Conservation (phyloP, 352 stramenopile genomes). For the Phytophthora sp. region DNA sequence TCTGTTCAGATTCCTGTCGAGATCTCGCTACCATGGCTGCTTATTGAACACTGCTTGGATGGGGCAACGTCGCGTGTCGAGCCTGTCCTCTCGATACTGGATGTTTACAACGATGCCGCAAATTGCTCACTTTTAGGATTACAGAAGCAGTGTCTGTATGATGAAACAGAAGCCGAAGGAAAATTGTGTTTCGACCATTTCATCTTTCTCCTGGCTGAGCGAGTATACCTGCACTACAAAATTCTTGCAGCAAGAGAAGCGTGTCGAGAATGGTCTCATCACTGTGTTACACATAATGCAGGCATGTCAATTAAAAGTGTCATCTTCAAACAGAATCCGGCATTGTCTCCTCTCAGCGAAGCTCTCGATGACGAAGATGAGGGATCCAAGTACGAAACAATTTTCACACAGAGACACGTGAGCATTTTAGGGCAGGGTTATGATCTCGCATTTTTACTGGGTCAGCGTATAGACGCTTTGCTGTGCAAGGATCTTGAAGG, state of each 20-base stretch:
- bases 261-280: conserved; percentile 4
- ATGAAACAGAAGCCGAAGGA: conserved; percentile 86
- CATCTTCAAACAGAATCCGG: neutral
- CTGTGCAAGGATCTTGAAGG: conserved; percentile 65
- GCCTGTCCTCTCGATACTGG: conserved; percentile 63
- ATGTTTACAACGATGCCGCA: conserved; percentile 89
- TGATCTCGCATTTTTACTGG: conserved; percentile 63
- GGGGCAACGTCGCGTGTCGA: conserved; percentile 23
- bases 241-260: conserved; percentile 23
- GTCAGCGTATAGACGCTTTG: conserved; percentile 53
- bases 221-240: conserved; percentile 73
- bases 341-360: neutral
- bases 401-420: conserved; percentile 42
- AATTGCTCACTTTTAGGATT: conserved; percentile 52
- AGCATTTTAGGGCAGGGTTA: conserved; percentile 67
- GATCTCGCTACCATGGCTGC: conserved; percentile 82
- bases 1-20: conserved; percentile 85
- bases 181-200: conserved; percentile 85
- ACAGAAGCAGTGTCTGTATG: conserved; percentile 73
- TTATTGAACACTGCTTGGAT: conserved; percentile 67
- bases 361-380: conserved; percentile 8
- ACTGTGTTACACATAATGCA: neutral
- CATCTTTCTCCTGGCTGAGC: conserved; percentile 65
- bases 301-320: neutral
- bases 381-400: conserved; percentile 32